Percentiles rank a stretch among this genome's conserved stretches.
Evolutionary conservation across 2,329 filamentous ascomycete species (phyloP).

Genomic region (Davidsoniella australis): DNA sequence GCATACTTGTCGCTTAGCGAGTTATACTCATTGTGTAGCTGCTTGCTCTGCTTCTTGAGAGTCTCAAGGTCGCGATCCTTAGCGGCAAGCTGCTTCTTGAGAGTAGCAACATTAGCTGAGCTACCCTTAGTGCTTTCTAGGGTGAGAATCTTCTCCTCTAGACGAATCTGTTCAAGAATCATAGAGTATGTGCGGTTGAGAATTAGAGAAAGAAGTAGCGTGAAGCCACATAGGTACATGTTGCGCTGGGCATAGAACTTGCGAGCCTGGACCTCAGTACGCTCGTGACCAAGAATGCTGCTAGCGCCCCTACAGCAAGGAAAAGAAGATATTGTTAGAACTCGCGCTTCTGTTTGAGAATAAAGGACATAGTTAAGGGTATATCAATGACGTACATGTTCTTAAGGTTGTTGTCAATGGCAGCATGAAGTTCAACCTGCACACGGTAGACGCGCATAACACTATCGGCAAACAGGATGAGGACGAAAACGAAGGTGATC

Average conservation of each 20-base stretch:
- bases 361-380: neutral
- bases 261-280: conserved; percentile 95
- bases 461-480: conserved; percentile 95
- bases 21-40: conserved; percentile 71
- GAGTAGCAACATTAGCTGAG: conserved; percentile 53
- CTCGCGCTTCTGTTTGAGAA: neutral
- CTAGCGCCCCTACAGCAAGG: conserved; percentile 29
- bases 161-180: conserved; percentile 78
- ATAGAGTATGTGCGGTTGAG: conserved; percentile 97
- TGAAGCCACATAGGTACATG: conserved; percentile 99
- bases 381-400: conserved; percentile 22
- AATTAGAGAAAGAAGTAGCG: conserved; percentile 94
- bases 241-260: conserved; percentile 99
- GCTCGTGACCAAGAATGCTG: conserved; percentile 67
- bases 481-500: conserved; percentile 97
- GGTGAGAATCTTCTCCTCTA: conserved; percentile 80
- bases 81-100: conserved; percentile 54
- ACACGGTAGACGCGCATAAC: conserved; percentile 93
- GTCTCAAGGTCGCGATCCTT: conserved; percentile 73
- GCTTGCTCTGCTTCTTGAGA: conserved; percentile 82
- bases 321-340: neutral
- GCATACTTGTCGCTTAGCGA: conserved; percentile 70
- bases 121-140: conserved; percentile 48
- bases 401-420: conserved; percentile 40
- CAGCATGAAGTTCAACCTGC: conserved; percentile 66